Percentiles rank a stretch among this genome's conserved stretches.
Conservation (phyloP, 2,329 filamentous ascomycete species). For the Meredithiella fracta region DNA sequence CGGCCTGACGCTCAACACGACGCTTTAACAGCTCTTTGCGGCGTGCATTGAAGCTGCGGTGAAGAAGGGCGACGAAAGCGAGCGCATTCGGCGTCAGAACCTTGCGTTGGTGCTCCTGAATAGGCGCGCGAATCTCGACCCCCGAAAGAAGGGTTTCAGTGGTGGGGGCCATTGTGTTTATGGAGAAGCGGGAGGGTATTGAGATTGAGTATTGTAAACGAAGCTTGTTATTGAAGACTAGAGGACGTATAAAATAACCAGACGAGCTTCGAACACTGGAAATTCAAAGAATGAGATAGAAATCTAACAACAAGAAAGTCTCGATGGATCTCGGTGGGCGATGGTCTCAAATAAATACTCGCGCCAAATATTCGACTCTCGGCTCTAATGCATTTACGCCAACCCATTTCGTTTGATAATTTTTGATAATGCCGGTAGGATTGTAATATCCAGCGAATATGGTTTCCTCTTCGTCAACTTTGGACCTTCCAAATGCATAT, state of each 20-base stretch:
- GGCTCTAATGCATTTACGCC: neutral
- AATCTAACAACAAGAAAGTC: neutral
- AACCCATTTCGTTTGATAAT: neutral
- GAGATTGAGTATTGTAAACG: neutral
- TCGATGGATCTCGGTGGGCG: neutral
- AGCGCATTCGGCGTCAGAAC: constrained; percentile 82
- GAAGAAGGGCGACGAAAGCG: constrained; percentile 83
- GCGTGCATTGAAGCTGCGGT: constrained; percentile 81
- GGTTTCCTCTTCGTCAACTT: neutral
- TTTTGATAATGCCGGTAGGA: neutral
- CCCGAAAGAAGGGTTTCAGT: constrained; percentile 69
- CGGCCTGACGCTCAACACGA: constrained; percentile 70
- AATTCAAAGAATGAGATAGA: neutral
- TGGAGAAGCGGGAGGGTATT: too few relatives aligned
- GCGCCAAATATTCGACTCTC: neutral
- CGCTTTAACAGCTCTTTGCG: constrained; percentile 81
- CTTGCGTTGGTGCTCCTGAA: constrained; percentile 55
- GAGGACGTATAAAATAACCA: too few relatives aligned
- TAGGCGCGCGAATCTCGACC: constrained; percentile 64
- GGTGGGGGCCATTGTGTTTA: constrained; percentile 37
- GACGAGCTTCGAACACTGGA: too few relatives aligned
- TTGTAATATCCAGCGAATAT: neutral
- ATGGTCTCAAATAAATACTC: neutral
- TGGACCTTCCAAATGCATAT: neutral
- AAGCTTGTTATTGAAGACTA: neutral